A percentile compares a stretch with the other conserved stretches of the same genome.
Conservation (phyloP, 768 basidiomycete species). For the Suillus sp. region DNA sequence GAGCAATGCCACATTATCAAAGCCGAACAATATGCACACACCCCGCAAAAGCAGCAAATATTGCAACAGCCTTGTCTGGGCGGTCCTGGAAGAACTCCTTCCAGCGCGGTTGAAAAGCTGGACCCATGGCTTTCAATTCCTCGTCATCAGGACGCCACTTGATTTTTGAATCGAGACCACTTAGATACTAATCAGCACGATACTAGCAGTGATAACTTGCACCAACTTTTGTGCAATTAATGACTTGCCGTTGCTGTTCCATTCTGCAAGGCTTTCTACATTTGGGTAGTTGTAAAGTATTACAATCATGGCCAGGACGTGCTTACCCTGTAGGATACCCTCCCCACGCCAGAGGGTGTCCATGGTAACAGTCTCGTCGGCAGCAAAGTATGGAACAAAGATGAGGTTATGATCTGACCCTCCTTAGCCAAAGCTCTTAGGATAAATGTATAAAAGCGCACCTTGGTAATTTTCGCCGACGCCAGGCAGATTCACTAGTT, state of each 20-base stretch:
- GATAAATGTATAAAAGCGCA: constrained; percentile 18
- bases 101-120: constrained; percentile 53
- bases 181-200: constrained; percentile 21
- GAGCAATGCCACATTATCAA: not conserved
- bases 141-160: constrained; percentile 54
- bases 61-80: constrained; percentile 58
- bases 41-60: constrained; percentile 45
- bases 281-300: not conserved
- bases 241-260: constrained; percentile 41
- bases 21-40: constrained; percentile 19
- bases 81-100: constrained; percentile 47
- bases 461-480: constrained; percentile 73
- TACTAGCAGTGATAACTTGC: not conserved
- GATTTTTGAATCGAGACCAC: constrained; percentile 55
- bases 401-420: constrained; percentile 34
- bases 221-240: constrained; percentile 55
- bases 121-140: constrained; percentile 52
- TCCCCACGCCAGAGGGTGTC: constrained; percentile 47
- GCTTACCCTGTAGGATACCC: constrained; percentile 43
- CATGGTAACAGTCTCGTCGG: constrained; percentile 49
- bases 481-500: constrained; percentile 65
- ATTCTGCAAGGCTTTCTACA: constrained; percentile 28
- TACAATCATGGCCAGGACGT: constrained; percentile 10
- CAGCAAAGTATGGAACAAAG: constrained; percentile 39
- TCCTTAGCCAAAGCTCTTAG: not conserved